Base-by-base conservation (phyloP, 306 rosid genomes). In the Citrullus amarus region DNA sequence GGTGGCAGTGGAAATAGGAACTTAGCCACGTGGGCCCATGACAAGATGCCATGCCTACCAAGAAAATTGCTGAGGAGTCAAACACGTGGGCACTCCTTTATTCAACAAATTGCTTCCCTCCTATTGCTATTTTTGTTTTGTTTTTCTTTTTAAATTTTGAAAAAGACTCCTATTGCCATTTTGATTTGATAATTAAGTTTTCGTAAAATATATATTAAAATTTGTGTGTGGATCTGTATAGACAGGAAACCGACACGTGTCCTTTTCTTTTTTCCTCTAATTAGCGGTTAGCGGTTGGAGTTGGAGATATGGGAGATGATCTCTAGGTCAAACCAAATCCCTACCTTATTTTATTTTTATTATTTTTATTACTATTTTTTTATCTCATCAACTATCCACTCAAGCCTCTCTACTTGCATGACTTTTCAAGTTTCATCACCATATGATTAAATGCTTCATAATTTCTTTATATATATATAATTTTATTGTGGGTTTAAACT, bases 281-380 rank as follows among this genome's bases (percentile, higher is more conserved):
- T 48, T 48, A 39, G 74, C 74, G 53, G 50, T 67, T 67, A 41
- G 74, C 74, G 32, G 74, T 67, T 67, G 71, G 71, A 32, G 70
- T 8, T 30, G 70, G 65, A 7, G 18, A 13, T 48, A 11, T 61
- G 67, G 3, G 15, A 62, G 43, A 28, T 62, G 20, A 61, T 28
- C 9, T 5, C 2, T 9, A n/a, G 34, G 63, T 58, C 63, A 58
- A 48, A 5, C 9, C 17, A 3, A 62, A 62, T 62, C n/a, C 22
- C 11, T 14, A 15, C 10, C 43, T 61, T 32, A 62, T 32, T 34
- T 14, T 25, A 25, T 25, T 25, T 25, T 25, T 25, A 25, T 25
- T 25, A 25, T 25, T 25, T 25, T 25, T 25, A 25, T 25, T 25
- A 25, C 1, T 25, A 25, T 25, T 25, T 25, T 25, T 25, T 25